A percentile compares a stretch with the other conserved stretches of the same genome.
These are phyloP conservation scores for Coemansia sp. DNA, from an alignment of 192 early-diverging fungal species.

Conservation along the genomic window DNA sequence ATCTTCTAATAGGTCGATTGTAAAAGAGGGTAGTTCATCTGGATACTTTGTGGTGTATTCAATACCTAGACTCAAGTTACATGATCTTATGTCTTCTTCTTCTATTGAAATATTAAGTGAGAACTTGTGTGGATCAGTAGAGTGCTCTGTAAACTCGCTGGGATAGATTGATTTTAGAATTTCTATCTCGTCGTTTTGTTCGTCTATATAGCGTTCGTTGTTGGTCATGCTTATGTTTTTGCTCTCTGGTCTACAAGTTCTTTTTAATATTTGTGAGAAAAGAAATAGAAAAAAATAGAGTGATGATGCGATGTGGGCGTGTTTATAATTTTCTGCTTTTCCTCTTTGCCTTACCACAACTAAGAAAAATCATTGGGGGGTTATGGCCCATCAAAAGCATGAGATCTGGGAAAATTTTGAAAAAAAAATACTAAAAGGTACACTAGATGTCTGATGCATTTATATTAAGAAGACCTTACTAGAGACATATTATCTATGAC, in stretches of 20 bases:
- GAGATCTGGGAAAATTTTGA: too few relatives aligned
- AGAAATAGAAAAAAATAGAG: not conserved
- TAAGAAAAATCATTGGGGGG: not conserved
- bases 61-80: constrained; percentile 57
- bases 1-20: constrained; percentile 56
- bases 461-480: not conserved
- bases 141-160: constrained; percentile 67
- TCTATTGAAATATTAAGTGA: constrained; percentile 60
- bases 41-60: constrained; percentile 75
- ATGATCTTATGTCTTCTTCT: constrained; percentile 62
- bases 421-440: too few relatives aligned
- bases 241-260: not conserved
- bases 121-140: constrained; percentile 56
- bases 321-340: not conserved
- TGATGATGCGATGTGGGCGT: not conserved
- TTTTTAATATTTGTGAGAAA: not conserved
- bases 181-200: constrained; percentile 77
- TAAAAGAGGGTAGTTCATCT: constrained; percentile 65
- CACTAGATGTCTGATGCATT: not conserved
- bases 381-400: not conserved
- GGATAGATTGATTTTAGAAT: constrained; percentile 81
- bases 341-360: not conserved
- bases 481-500: not conserved
- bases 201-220: constrained; percentile 68
- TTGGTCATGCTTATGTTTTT: constrained; percentile 18